phyloP scores from a whole-genome alignment of 2,329 filamentous ascomycete species.

The Trichoderma hamatum region DNA sequence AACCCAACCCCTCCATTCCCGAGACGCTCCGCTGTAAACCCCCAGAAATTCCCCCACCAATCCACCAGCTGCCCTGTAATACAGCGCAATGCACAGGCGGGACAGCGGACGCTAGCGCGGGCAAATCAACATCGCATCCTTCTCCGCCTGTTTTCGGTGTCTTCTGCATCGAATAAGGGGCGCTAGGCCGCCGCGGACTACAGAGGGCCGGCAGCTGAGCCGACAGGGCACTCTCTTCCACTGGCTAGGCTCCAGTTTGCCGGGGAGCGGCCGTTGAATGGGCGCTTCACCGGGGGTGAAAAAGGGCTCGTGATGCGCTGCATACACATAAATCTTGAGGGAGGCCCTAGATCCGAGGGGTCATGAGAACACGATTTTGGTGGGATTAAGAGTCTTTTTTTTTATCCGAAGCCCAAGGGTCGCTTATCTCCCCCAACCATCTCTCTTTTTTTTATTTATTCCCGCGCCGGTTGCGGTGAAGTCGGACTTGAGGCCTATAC shows the following conservation, averaged over 20 bases:
- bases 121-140: slow-evolving; percentile 1
- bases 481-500: not conserved
- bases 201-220: slow-evolving; percentile 11
- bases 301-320: slow-evolving; percentile 18
- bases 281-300: not conserved
- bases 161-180: not conserved
- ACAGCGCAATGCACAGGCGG: slow-evolving; percentile 6
- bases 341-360: slow-evolving; percentile 5
- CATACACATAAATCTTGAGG: not conserved
- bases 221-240: slow-evolving; percentile 3
- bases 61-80: slow-evolving; percentile 3
- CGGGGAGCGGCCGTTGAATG: no score
- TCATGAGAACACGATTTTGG: slow-evolving; percentile 13
- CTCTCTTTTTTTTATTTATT: not conserved
- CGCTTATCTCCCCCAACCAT: slow-evolving; percentile 9
- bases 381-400: not conserved
- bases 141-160: not conserved
- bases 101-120: not conserved
- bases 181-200: slow-evolving; percentile 2
- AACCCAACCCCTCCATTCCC: not conserved
- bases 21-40: not conserved
- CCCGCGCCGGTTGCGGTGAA: slow-evolving; percentile 9
- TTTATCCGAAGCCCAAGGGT: not conserved
- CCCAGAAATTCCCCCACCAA: slow-evolving; percentile 16
- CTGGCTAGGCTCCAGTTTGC: not conserved